Evolutionary conservation across 495 filamentous ascomycete species (phyloP).

Genomic region (Talaromyces trachyspermus): DNA sequence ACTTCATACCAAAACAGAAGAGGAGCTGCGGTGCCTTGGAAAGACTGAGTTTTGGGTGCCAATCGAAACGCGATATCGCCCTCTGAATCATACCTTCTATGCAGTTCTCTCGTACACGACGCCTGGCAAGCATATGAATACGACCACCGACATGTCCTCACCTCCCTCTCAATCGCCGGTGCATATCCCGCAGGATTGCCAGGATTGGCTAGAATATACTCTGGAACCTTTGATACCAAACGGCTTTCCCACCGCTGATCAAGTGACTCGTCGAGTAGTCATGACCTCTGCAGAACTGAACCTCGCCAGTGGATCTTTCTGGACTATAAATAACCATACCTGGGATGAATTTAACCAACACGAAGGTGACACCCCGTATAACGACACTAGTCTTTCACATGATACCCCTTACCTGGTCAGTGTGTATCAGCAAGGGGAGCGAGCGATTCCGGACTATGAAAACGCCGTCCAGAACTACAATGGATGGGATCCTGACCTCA

Average conservation of each 20-base stretch:
- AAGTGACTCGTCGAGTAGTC: conserved; percentile 47
- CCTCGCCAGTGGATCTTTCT: conserved; percentile 32
- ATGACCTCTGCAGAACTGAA: conserved; percentile 38
- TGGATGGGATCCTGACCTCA: conserved; percentile 46
- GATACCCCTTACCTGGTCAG: conserved; percentile 46
- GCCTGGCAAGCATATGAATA: conserved; percentile 14
- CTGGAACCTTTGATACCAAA: conserved; percentile 33
- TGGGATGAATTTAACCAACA: conserved; percentile 39
- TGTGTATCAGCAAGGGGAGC: conserved; percentile 42
- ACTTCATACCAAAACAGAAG: conserved; percentile 35
- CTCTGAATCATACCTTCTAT: conserved; percentile 35
- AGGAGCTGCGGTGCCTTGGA: conserved; percentile 12
- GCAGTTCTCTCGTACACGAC: conserved; percentile 44
- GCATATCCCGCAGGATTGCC: conserved; percentile 26
- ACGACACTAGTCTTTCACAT: neutral
- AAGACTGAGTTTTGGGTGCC: conserved; percentile 46
- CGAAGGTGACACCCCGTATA: conserved; percentile 1
- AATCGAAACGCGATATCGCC: conserved; percentile 43
- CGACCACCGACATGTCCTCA: conserved; percentile 10
- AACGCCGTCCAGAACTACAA: conserved; percentile 12
- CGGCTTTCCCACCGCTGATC: conserved; percentile 36
- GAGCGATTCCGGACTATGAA: conserved; percentile 31
- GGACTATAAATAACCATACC: conserved; percentile 35
- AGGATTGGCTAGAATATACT: conserved; percentile 47
- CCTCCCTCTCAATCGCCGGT: conserved; percentile 24